These are phyloP conservation scores for Ceratocystis lukuohia DNA, from an alignment of 2,329 filamentous ascomycete genomes.

Conservation along the genomic window DNA sequence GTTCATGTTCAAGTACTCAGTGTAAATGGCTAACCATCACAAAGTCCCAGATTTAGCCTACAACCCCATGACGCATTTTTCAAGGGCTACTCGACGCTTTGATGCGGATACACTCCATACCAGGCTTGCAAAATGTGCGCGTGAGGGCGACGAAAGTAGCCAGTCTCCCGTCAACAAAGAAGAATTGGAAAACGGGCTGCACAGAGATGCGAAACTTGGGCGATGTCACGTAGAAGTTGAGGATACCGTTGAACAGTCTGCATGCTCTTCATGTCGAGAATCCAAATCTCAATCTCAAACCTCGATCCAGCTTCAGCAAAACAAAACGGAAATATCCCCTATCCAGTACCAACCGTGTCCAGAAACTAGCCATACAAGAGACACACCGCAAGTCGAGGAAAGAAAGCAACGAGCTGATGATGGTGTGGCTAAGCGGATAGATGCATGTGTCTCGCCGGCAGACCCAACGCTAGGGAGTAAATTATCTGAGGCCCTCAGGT, in stretches of 20 bases:
- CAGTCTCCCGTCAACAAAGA: neutral
- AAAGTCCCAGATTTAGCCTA: slow-evolving; percentile 41
- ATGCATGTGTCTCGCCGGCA: neutral
- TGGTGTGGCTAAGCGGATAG: neutral
- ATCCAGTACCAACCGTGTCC: neutral
- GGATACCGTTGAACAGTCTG: neutral
- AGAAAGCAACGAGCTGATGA: neutral
- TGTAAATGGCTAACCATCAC: slow-evolving; percentile 18
- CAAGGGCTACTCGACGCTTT: neutral
- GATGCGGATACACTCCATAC: neutral
- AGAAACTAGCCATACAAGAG: neutral
- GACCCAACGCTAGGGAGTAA: neutral
- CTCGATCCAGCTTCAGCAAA: neutral
- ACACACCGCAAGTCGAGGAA: slow-evolving; percentile 12
- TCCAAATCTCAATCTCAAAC: neutral
- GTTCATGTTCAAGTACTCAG: neutral
- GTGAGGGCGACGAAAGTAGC: neutral
- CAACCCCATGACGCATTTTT: slow-evolving; percentile 32
- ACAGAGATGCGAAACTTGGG: neutral
- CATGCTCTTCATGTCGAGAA: neutral
- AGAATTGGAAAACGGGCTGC: neutral
- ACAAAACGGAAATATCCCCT: neutral
- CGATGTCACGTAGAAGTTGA: neutral
- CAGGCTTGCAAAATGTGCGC: neutral
- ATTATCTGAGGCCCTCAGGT: neutral